Conservation (phyloP, 306 rosid genomes). For the Acacia crassicarpa region DNA sequence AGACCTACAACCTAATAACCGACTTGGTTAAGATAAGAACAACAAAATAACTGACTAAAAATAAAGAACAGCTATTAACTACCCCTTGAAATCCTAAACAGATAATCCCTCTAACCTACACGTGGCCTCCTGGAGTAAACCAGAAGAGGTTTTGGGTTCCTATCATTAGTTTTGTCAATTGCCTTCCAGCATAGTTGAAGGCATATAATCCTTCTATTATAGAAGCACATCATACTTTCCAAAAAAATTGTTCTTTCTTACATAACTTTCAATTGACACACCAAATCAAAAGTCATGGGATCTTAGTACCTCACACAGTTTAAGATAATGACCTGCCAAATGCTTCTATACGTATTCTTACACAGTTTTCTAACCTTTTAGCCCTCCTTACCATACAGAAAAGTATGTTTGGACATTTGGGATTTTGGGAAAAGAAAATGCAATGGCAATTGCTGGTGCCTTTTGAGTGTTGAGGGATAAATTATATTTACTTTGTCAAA, state of each 20-base stretch:
- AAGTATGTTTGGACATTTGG: neutral
- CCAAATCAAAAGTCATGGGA: neutral
- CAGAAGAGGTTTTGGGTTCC: too few relatives aligned
- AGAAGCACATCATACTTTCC: neutral
- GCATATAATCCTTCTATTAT: neutral
- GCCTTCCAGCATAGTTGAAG: neutral
- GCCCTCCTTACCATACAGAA: neutral
- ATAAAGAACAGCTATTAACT: too few relatives aligned
- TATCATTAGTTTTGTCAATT: neutral
- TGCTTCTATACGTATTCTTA: neutral
- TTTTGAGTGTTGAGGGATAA: constrained; percentile 1
- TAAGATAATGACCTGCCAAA: neutral
- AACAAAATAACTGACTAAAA: too few relatives aligned
- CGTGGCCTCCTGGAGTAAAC: too few relatives aligned
- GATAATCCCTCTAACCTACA: too few relatives aligned
- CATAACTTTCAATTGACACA: neutral
- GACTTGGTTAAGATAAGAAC: too few relatives aligned
- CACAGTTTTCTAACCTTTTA: neutral
- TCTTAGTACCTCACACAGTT: neutral
- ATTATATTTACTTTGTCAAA: neutral
- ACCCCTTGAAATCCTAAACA: too few relatives aligned
- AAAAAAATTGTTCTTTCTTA: neutral
- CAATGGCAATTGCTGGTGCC: neutral
- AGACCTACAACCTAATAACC: too few relatives aligned
- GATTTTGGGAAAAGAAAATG: constrained; percentile 15